A percentile compares a stretch with the other conserved stretches of the same genome.
These are phyloP conservation scores for Diaporthe ampelina DNA, from an alignment of 2,329 filamentous ascomycete species.

Conservation along the genomic window DNA sequence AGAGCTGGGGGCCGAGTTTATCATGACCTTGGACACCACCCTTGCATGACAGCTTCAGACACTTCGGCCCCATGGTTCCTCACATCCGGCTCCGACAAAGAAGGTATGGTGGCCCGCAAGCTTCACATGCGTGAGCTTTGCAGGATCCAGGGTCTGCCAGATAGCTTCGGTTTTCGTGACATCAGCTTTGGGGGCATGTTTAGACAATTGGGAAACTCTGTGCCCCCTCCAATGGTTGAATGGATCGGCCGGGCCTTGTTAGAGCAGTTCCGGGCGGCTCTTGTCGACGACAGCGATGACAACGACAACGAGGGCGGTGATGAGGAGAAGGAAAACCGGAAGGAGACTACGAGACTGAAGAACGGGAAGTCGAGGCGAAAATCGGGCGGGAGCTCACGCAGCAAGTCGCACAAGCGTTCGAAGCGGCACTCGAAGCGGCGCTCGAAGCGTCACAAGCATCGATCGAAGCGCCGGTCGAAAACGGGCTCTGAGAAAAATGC, in stretches of 20 bases:
- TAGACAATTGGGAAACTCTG: neutral
- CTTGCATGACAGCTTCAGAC: neutral
- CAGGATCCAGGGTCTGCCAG: neutral
- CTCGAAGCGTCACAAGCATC: neutral
- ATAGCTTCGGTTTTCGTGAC: neutral
- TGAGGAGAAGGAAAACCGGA: neutral
- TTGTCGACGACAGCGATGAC: neutral
- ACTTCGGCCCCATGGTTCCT: neutral
- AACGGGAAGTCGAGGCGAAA: neutral
- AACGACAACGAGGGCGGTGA: neutral
- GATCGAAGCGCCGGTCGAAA: neutral
- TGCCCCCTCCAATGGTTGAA: constrained; percentile 3
- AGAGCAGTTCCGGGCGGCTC: neutral
- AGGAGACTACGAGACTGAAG: neutral
- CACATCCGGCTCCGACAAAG: neutral
- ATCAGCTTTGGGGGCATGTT: rapidly evolving
- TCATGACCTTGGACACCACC: neutral
- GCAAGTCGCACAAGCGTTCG: neutral
- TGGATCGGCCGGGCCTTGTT: neutral
- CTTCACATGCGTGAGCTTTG: neutral
- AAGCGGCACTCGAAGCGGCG: neutral
- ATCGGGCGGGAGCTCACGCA: neutral
- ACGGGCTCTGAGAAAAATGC: neutral
- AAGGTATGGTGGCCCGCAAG: neutral
- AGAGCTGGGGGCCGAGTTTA: neutral